Evolutionary conservation across 345 rosid genomes (phyloP).

Genomic region (Firmiana major): DNA sequence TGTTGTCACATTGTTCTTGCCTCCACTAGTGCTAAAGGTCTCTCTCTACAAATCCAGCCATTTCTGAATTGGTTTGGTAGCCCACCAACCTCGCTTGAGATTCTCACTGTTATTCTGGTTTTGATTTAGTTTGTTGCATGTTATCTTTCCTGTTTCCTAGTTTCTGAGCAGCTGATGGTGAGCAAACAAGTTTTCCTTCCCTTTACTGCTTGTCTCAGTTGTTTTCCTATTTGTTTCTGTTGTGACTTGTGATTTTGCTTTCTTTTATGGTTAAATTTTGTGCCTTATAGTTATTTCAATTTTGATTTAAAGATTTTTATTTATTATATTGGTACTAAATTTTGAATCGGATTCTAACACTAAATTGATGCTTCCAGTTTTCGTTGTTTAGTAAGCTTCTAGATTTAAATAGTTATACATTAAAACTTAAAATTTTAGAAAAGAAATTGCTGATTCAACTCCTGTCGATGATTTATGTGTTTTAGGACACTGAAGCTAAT

Average conservation of each 20-base stretch:
- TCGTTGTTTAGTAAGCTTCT: neutral
- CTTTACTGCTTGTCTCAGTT: too few species aligned
- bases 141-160: neutral
- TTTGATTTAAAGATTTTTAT: neutral
- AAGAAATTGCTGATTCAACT: too few species aligned
- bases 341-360: neutral
- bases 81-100: neutral
- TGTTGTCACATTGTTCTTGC: neutral
- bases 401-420: too few species aligned
- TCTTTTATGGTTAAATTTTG: too few species aligned
- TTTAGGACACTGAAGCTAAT: too few species aligned
- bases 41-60: neutral
- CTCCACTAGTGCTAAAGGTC: neutral
- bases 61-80: neutral
- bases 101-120: neutral
- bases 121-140: neutral
- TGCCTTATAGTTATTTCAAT: neutral
- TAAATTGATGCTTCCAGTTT: neutral
- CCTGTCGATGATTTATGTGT: too few species aligned
- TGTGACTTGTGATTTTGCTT: too few species aligned
- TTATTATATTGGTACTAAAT: neutral
- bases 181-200: neutral
- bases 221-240: too few species aligned
- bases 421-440: too few species aligned
- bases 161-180: neutral